phyloP scores from a whole-genome alignment of 139 green algal genomes.

The Chlorella sp. region DNA sequence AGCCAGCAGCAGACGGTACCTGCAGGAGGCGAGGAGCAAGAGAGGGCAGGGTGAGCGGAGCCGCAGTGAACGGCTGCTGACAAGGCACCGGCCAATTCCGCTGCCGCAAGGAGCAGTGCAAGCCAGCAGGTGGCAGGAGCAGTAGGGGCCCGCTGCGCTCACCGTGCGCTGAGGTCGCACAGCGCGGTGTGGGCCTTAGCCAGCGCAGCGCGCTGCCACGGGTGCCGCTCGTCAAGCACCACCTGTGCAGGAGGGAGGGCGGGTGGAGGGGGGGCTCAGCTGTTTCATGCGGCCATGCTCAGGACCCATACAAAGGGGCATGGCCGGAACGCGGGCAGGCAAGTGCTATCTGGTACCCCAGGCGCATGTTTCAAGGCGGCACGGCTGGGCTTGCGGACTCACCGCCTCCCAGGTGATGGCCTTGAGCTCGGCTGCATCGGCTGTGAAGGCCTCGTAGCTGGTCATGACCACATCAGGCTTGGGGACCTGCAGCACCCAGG shows the following conservation, averaged over 20 bases:
- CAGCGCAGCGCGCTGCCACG: slow-evolving; percentile 41
- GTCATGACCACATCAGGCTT: slow-evolving; percentile 83
- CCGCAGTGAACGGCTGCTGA: background rate
- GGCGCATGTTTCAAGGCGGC: too few relatives aligned
- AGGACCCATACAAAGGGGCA: too few relatives aligned
- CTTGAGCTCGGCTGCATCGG: slow-evolving; percentile 61
- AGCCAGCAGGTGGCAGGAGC: background rate
- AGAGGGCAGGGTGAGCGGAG: too few relatives aligned
- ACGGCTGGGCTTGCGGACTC: too few relatives aligned
- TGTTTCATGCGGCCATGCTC: too few relatives aligned
- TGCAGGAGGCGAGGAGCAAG: background rate
- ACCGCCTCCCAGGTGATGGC: slow-evolving; percentile 67
- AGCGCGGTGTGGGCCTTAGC: slow-evolving; percentile 57
- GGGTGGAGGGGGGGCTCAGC: too few relatives aligned
- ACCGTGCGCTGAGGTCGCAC: slow-evolving; percentile 40
- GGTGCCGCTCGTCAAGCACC: slow-evolving; percentile 78
- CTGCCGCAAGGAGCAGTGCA: background rate
- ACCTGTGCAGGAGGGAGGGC: slow-evolving; percentile 16
- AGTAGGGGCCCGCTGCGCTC: background rate
- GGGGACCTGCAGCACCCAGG: too few relatives aligned
- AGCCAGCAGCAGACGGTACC: slow-evolving; percentile 61
- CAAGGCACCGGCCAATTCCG: too few relatives aligned
- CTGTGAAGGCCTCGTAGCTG: slow-evolving; percentile 68
- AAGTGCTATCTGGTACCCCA: too few relatives aligned
- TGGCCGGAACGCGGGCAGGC: too few relatives aligned